phyloP scores from a whole-genome alignment of 169 alveolate species.

The Plasmodium vivax region DNA sequence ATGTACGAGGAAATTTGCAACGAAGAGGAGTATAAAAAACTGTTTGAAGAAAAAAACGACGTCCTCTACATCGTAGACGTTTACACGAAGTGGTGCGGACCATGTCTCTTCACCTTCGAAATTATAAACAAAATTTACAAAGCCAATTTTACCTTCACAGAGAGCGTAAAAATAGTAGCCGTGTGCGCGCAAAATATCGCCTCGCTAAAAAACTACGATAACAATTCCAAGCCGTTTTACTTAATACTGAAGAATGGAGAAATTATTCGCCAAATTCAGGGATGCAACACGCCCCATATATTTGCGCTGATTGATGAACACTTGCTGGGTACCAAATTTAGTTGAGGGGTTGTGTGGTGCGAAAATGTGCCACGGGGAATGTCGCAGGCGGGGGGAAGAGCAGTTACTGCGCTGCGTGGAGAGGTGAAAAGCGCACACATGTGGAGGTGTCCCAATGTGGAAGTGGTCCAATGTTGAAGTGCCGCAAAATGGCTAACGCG shows the following conservation, averaged over 20 bases:
- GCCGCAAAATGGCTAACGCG: too few relatives aligned
- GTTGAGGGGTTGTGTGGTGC: neutral
- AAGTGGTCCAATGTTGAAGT: too few relatives aligned
- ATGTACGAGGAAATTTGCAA: slow-evolving; percentile 38
- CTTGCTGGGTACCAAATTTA: slow-evolving; percentile 5
- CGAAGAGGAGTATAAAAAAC: slow-evolving; percentile 70
- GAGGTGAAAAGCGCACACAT: too few relatives aligned
- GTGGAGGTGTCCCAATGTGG: too few relatives aligned
- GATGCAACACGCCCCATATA: slow-evolving; percentile 67
- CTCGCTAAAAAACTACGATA: slow-evolving; percentile 69
- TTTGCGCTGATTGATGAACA: slow-evolving; percentile 69
- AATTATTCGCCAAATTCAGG: slow-evolving; percentile 66
- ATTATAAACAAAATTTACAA: slow-evolving; percentile 70
- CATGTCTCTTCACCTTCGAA: slow-evolving; percentile 72
- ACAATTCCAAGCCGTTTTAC: slow-evolving; percentile 74
- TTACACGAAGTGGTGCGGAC: slow-evolving; percentile 74
- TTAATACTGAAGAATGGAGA: slow-evolving; percentile 71
- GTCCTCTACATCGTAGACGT: slow-evolving; percentile 71
- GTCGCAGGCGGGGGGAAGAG: neutral
- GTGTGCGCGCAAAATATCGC: slow-evolving; percentile 64
- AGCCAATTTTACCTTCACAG: slow-evolving; percentile 32
- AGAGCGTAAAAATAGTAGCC: slow-evolving; percentile 61
- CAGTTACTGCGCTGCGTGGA: too few relatives aligned
- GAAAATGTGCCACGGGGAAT: neutral
- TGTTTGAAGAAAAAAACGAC: slow-evolving; percentile 63